Evolutionary conservation across 805 yeast genomes (phyloP).

Genomic region (Phaffomyces opuntiae): DNA sequence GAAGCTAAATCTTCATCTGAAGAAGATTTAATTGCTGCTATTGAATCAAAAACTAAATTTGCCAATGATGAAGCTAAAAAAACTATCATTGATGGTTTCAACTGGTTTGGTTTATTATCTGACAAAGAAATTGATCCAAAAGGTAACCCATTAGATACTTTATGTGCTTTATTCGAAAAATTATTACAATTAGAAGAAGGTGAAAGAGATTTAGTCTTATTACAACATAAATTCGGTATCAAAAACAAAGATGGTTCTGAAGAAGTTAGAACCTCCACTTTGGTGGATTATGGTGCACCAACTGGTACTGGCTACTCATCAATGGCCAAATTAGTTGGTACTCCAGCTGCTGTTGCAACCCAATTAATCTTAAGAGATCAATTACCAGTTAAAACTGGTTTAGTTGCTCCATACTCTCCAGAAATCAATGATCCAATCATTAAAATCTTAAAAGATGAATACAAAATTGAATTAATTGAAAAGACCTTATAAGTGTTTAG

Average conservation of each 20-base stretch:
- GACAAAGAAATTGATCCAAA: slow-evolving; percentile 72
- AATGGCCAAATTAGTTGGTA: slow-evolving; percentile 98
- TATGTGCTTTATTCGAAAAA: slow-evolving; percentile 93
- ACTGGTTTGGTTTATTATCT: slow-evolving; percentile 91
- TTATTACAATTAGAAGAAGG: slow-evolving; percentile 93
- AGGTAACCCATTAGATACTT: slow-evolving; percentile 90
- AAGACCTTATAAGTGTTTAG: slow-evolving; percentile 43
- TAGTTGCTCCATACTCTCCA: slow-evolving; percentile 88
- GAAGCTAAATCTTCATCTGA: slow-evolving; percentile 67
- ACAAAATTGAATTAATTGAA: slow-evolving; percentile 82
- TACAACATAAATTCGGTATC: slow-evolving; percentile 97
- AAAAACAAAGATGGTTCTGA: slow-evolving; percentile 90
- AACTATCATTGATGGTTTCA: slow-evolving; percentile 81
- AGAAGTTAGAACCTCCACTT: slow-evolving; percentile 91
- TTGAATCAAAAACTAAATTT: slow-evolving; percentile 73
- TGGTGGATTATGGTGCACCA: slow-evolving; percentile 88
- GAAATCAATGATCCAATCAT: slow-evolving; percentile 87
- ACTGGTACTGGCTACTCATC: slow-evolving; percentile 84
- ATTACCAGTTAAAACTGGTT: slow-evolving; percentile 68
- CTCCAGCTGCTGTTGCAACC: slow-evolving; percentile 95
- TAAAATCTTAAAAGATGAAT: slow-evolving; percentile 84
- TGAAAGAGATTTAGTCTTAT: slow-evolving; percentile 90
- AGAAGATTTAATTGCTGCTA: slow-evolving; percentile 67
- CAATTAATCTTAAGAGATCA: slow-evolving; percentile 75
- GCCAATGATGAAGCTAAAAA: slow-evolving; percentile 75